Conservation (phyloP, 306 rosid genomes). For the Astragalus membranaceus region DNA sequence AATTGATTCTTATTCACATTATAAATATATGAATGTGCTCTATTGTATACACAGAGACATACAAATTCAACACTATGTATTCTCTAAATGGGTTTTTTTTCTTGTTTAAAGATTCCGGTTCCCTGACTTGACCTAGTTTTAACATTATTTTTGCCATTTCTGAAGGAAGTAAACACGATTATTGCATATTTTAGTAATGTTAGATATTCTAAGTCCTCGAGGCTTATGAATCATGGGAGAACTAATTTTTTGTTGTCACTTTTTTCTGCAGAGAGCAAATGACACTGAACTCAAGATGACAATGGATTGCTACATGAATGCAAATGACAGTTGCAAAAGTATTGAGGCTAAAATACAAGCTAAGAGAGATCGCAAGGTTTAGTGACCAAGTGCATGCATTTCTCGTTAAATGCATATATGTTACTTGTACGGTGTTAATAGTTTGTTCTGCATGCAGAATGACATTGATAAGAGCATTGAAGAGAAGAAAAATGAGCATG, state of each 20-base stretch:
- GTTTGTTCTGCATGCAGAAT: conserved; percentile 42
- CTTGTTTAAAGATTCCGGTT: background rate
- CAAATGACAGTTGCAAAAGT: conserved; percentile 60
- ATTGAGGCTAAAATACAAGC: conserved; percentile 58
- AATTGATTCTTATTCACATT: no score
- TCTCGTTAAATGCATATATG: background rate
- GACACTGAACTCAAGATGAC: conserved; percentile 55
- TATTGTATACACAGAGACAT: no score
- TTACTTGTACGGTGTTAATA: conserved; percentile 17
- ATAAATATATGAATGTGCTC: no score
- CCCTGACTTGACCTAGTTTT: background rate
- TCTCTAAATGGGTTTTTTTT: background rate
- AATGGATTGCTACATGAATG: conserved; percentile 60
- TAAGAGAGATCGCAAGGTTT: conserved; percentile 58
- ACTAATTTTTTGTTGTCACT: background rate
- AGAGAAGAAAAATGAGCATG: conserved; percentile 56
- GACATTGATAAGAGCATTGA: conserved; percentile 60
- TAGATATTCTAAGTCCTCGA: background rate
- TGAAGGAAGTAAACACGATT: background rate
- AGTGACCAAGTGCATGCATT: conserved; percentile 24
- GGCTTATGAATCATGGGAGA: background rate
- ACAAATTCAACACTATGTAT: background rate
- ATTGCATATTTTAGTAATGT: background rate
- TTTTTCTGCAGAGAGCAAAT: conserved; percentile 51
- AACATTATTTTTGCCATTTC: conserved; percentile 2